Conservation (phyloP, 2,329 filamentous ascomycete species). For the Diaporthe vaccinii region DNA sequence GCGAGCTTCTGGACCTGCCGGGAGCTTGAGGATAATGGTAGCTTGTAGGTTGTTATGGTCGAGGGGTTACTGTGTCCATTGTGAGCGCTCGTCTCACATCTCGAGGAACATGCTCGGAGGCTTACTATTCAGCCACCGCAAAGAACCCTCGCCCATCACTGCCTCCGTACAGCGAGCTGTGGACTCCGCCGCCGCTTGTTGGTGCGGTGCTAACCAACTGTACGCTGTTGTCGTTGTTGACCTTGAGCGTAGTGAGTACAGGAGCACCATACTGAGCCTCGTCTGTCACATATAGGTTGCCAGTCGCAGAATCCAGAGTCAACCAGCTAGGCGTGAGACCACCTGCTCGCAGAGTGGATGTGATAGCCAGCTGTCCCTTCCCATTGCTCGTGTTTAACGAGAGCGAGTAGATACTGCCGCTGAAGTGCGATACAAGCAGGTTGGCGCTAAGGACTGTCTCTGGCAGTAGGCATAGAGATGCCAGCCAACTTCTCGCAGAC, state of each 20-base stretch:
- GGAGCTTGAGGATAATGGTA: slow-evolving; percentile 51
- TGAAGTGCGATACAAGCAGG: slow-evolving; percentile 56
- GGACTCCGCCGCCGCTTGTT: slow-evolving; percentile 54
- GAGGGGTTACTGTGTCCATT: slow-evolving; percentile 53
- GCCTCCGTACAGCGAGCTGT: slow-evolving; percentile 57
- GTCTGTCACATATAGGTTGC: slow-evolving; percentile 54
- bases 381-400: slow-evolving; percentile 45
- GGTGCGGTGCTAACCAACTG: slow-evolving; percentile 50
- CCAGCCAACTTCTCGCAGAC: not conserved
- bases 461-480: slow-evolving; percentile 7
- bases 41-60: slow-evolving; percentile 58
- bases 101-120: not conserved
- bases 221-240: slow-evolving; percentile 50
- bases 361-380: slow-evolving; percentile 46
- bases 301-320: slow-evolving; percentile 49
- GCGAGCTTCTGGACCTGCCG: slow-evolving; percentile 53
- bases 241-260: slow-evolving; percentile 51
- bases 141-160: slow-evolving; percentile 56
- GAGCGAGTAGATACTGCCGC: slow-evolving; percentile 55
- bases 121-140: slow-evolving; percentile 60
- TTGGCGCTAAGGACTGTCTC: slow-evolving; percentile 40
- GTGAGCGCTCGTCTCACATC: not conserved
- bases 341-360: slow-evolving; percentile 49
- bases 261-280: slow-evolving; percentile 45
- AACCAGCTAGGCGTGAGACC: slow-evolving; percentile 56